Evolutionary conservation across 2,329 filamentous ascomycete genomes (phyloP), one percentile per base, ranked within the genome.

Genomic region (Calonectria hawksworthii): DNA sequence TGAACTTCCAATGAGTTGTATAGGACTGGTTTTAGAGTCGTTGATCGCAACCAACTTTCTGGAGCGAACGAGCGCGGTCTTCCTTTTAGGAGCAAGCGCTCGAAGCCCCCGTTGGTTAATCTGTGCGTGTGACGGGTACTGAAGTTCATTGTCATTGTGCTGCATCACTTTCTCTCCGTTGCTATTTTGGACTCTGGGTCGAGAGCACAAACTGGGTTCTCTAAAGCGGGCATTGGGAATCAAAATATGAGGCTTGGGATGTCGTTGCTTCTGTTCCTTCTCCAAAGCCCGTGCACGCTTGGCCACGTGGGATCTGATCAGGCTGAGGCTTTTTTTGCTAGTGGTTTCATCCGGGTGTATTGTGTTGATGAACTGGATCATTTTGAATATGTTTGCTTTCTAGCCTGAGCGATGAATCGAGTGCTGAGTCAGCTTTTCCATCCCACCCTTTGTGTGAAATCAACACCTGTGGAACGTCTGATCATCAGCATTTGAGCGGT

Each of bases 311-410:
- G 70, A 72, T 36, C 70, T 68, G 41, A 72, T 72, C 2, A 47
- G 44, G 8, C 54, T 72, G 34, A 72, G 64, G 26, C 52, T 68
- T 0, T 63, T 23, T n/a, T 28, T 14, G 54, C 52, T 68, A 2
- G 64, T 72, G 18, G 16, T 41, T 4, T 68, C 70, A 14, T 68
- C 54, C 23, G 70, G 64, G 64, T 68, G 64, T 14, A 30, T 54
- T 21, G 64, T 63, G 23, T 72, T 68, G 34, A 72, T 72, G 41
- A 72, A 72, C 18, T 68, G 64, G 21, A 72, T 18, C 64, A 67
- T 61, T 44, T n/a, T 5, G 14, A 8, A n/a, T 59, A 10, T 34
- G 2, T 4, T 18, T 26, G 61, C 14, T 30, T 11, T 32, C 54
- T 8, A 4, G 8, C 2, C 21, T 32, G 28, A 32, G 16, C 2